Conservation (phyloP, 2,329 filamentous ascomycete species). For the Neurospora sp. region DNA sequence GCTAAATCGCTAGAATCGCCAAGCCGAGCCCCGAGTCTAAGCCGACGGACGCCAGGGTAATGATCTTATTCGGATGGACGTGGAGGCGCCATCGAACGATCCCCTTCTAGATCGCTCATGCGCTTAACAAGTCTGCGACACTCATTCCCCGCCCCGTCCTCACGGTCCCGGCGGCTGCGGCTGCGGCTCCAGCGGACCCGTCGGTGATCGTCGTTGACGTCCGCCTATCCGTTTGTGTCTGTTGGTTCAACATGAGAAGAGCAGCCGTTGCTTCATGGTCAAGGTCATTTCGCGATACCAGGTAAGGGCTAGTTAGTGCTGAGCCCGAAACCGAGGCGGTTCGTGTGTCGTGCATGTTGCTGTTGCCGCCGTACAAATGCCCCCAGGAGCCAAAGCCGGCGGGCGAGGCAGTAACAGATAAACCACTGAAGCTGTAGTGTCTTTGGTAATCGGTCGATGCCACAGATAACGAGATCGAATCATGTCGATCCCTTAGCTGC, state of each 20-base stretch:
- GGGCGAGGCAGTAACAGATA: slow-evolving; percentile 32
- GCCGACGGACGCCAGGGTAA: neutral
- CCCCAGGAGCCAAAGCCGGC: slow-evolving; percentile 23
- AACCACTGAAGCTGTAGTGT: slow-evolving; percentile 33
- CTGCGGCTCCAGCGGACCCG: slow-evolving; percentile 22
- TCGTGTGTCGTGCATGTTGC: slow-evolving; percentile 38
- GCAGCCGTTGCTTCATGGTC: slow-evolving; percentile 79
- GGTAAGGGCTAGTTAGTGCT: slow-evolving; percentile 47
- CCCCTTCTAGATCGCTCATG: slow-evolving; percentile 23
- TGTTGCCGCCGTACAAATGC: slow-evolving; percentile 33
- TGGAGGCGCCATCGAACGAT: neutral
- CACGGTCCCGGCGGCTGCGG: slow-evolving; percentile 10
- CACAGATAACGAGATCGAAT: slow-evolving; percentile 41
- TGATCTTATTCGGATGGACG: neutral
- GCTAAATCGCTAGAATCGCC: neutral
- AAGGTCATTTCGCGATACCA: slow-evolving; percentile 45
- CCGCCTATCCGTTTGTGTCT: slow-evolving; percentile 49
- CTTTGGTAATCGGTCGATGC: slow-evolving; percentile 29
- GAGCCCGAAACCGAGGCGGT: slow-evolving; percentile 35
- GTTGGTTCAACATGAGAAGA: slow-evolving; percentile 68
- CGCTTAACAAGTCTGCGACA: slow-evolving; percentile 43
- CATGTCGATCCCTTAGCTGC: slow-evolving; percentile 34
- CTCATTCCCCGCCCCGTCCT: slow-evolving; percentile 38
- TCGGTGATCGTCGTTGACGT: neutral
- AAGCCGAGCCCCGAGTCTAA: neutral